Conservation (phyloP, 2,329 filamentous ascomycete genomes). For the Fusarium metavorans region DNA sequence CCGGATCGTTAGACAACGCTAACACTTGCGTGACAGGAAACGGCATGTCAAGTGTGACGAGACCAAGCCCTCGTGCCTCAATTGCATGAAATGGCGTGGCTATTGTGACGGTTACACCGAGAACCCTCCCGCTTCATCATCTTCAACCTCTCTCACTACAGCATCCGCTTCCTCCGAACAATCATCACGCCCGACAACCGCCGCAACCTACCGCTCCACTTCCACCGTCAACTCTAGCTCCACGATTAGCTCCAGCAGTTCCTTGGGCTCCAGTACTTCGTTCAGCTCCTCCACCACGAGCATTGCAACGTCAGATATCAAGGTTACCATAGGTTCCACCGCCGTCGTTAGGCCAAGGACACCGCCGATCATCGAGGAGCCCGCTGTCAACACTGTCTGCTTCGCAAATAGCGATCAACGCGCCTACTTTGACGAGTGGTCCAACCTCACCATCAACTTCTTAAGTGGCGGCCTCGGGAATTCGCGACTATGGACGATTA, state of each 20-base stretch:
- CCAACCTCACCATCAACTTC: slow-evolving; percentile 49
- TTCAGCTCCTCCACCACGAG: slow-evolving; percentile 11
- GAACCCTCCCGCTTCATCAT: slow-evolving; percentile 12
- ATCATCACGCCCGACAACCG: slow-evolving; percentile 10
- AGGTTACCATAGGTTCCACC: slow-evolving; percentile 28
- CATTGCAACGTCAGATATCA: slow-evolving; percentile 24
- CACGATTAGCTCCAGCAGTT: not conserved
- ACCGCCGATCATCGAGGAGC: slow-evolving; percentile 48
- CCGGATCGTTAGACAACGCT: slow-evolving; percentile 10
- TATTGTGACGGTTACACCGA: slow-evolving; percentile 53
- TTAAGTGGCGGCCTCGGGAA: slow-evolving; percentile 51
- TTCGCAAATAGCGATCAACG: slow-evolving; percentile 51
- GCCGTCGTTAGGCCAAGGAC: slow-evolving; percentile 48
- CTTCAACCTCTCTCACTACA: slow-evolving; percentile 1
- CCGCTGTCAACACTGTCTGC: slow-evolving; percentile 49
- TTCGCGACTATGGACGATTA: slow-evolving; percentile 53
- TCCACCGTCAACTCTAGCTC: not conserved
- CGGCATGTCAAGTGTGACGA: slow-evolving; percentile 59
- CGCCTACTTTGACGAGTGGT: slow-evolving; percentile 55
- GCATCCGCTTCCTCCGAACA: slow-evolving; percentile 14
- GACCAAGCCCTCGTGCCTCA: slow-evolving; percentile 55
- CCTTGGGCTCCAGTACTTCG: slow-evolving; percentile 4
- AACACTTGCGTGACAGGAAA: slow-evolving; percentile 44
- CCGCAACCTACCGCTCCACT: slow-evolving; percentile 12
- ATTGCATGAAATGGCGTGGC: slow-evolving; percentile 57